phyloP scores from a whole-genome alignment of 306 rosid genomes.

The Cicer arietinum region DNA sequence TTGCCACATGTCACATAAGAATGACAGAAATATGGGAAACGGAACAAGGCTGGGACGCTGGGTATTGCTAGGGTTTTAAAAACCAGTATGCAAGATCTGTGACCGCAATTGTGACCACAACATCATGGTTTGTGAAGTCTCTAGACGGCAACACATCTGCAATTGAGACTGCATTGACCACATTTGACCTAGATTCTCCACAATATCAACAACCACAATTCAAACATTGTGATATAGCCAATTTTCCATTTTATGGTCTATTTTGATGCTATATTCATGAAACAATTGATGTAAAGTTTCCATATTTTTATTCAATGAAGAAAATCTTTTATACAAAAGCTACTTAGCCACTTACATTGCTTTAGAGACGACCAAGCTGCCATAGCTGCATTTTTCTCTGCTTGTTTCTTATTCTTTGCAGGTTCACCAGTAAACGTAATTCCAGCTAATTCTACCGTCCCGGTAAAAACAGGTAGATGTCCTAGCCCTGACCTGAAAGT shows the following conservation, averaged over 20 bases:
- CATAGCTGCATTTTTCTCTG: conserved; percentile 99
- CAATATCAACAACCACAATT: background rate
- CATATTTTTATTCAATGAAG: background rate
- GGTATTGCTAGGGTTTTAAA: background rate
- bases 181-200: background rate
- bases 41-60: background rate
- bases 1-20: conserved; percentile 18
- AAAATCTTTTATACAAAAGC: conserved; percentile 18
- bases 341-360: conserved; percentile 68
- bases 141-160: background rate
- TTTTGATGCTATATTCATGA: background rate
- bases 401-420: conserved; percentile 98
- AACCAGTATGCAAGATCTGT: background rate
- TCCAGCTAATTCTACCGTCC: conserved; percentile 92
- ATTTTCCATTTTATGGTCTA: conserved; percentile 5
- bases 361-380: conserved; percentile 98
- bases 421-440: conserved; percentile 93
- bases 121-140: background rate
- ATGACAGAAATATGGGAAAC: conserved; percentile 12
- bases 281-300: conserved; percentile 5
- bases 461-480: conserved; percentile 95
- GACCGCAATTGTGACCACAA: background rate
- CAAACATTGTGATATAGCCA: background rate
- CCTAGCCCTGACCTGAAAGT: conserved; percentile 97
- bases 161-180: background rate